Evolutionary conservation across 352 stramenopile species (phyloP).

Genomic region (Blastocystis sp.): DNA sequence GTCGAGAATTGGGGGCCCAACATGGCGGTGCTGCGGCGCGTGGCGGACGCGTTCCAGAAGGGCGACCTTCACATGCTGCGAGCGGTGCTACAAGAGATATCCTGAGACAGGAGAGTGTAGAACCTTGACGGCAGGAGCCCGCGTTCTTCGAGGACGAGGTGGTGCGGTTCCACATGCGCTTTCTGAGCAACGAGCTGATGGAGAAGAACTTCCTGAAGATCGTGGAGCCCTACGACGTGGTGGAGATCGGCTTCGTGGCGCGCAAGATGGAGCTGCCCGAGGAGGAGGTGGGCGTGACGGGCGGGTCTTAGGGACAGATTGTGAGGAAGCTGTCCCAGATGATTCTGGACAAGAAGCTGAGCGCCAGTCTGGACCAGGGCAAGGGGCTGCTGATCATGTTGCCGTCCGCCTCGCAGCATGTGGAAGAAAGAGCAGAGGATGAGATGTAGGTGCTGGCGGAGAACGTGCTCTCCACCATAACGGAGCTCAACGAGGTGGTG

Average conservation of each 20-base stretch:
- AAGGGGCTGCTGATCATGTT: conserved; percentile 98
- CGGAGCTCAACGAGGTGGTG: conserved; percentile 34
- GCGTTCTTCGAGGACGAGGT: conserved; percentile 79
- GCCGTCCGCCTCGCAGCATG: conserved; percentile 85
- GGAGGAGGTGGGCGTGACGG: conserved; percentile 68
- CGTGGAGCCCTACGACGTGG: conserved; percentile 86
- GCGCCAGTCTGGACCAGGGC: conserved; percentile 96
- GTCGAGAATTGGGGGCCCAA: conserved; percentile 93
- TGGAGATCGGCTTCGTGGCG: conserved; percentile 93
- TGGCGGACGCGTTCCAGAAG: conserved; percentile 89
- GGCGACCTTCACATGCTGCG: conserved; percentile 87
- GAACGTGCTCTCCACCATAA: conserved; percentile 30
- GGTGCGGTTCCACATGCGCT: conserved; percentile 88
- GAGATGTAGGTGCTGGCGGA: background rate
- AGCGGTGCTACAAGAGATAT: conserved; percentile 79
- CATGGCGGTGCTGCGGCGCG: conserved; percentile 90
- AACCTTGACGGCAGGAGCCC: conserved; percentile 80
- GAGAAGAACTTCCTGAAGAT: conserved; percentile 98
- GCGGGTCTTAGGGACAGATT: conserved; percentile 70
- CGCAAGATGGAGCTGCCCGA: conserved; percentile 92
- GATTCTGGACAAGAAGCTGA: conserved; percentile 98
- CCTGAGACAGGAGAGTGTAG: conserved; percentile 73
- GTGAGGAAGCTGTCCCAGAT: conserved; percentile 95
- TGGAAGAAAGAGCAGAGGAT: background rate
- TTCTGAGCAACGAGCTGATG: conserved; percentile 94